Evolutionary conservation across 2,329 filamentous ascomycete genomes (phyloP), one percentile per base, ranked within the genome.

Genomic region (Piedraia hortae): DNA sequence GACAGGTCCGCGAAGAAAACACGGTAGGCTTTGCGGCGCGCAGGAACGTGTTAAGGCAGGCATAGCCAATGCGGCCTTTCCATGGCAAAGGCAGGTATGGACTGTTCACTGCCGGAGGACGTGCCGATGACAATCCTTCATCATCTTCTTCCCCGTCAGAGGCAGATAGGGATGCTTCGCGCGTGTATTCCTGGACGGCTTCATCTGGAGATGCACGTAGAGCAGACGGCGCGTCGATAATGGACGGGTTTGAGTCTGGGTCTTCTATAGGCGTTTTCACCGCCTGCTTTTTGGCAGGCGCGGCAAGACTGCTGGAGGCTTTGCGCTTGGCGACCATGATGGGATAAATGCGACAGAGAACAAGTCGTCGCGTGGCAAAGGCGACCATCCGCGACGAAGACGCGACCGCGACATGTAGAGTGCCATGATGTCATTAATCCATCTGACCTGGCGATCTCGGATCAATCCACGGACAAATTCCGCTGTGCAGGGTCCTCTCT

Each of bases 41-140:
- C 2, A 93, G 55, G 42, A 91, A 91, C 0, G 82, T 93, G 40
- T 89, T 89, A 9, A 93, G 50, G 38, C 80, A 91, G 6, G 82
- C 78, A 56, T 89, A 91, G 26, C 80, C 80, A 28, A 91, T 42
- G 13, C 80, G 60, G 1, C 82, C 82, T 46, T 69, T 77, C 80
- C 80, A 91, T 0, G 80, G 82, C 11, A 91, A 44, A 12, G 82
- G 82, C 10, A 91, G 53, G 36, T 68, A 74, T 31, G 62, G 61
- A 38, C 77, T 90, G 37, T 91, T 72, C 9, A 89, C 64, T 0
- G 78, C 62, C 4, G 77, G 75, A 7, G 69, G 59, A 24, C 75
- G 54, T 5, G 56, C 53, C 12, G 59, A 35, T 10, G 62, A 62
- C 33, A n/a, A 48, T 11, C 56, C 46, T 10, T 29, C 22, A 56